Evolutionary conservation across 805 yeast genomes (phyloP).

Genomic region (Lachancea quebecensis): DNA sequence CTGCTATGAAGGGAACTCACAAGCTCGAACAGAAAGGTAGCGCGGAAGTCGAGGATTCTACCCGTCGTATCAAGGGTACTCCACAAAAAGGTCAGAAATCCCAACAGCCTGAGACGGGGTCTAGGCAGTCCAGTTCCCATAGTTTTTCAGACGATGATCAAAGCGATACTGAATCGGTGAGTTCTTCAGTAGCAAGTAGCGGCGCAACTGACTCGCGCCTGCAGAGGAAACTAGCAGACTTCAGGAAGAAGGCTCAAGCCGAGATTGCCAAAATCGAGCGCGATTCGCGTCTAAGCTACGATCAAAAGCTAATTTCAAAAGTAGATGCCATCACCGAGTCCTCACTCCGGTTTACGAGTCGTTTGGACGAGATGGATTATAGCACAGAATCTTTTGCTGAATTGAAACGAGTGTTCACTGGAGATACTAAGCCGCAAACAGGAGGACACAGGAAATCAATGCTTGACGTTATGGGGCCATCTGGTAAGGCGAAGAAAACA

Average conservation of each 20-base stretch:
- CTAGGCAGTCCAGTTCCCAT: no score
- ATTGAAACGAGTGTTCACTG: constrained; percentile 24
- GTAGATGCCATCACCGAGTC: constrained; percentile 18
- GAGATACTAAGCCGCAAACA: constrained; percentile 13
- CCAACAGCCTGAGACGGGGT: no score
- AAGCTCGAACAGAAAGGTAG: no score
- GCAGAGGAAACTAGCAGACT: not conserved
- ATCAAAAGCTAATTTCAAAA: constrained; percentile 1
- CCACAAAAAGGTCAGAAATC: no score
- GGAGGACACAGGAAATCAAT: constrained; percentile 15
- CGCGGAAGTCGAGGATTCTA: no score
- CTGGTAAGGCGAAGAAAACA: constrained; percentile 6
- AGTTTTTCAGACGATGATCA: not conserved
- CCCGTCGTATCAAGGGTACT: no score
- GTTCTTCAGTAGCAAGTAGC: not conserved
- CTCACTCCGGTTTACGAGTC: constrained; percentile 19
- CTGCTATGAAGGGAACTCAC: not conserved
- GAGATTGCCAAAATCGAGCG: not conserved
- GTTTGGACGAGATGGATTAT: constrained; percentile 19
- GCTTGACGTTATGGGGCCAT: constrained; percentile 15
- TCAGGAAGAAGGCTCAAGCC: not conserved
- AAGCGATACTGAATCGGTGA: not conserved
- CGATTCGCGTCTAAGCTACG: not conserved
- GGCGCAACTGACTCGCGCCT: not conserved
- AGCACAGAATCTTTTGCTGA: constrained; percentile 15